These are phyloP conservation scores for Meira nashicola DNA, from an alignment of 1,284 basidiomycete genomes.

Conservation along the genomic window DNA sequence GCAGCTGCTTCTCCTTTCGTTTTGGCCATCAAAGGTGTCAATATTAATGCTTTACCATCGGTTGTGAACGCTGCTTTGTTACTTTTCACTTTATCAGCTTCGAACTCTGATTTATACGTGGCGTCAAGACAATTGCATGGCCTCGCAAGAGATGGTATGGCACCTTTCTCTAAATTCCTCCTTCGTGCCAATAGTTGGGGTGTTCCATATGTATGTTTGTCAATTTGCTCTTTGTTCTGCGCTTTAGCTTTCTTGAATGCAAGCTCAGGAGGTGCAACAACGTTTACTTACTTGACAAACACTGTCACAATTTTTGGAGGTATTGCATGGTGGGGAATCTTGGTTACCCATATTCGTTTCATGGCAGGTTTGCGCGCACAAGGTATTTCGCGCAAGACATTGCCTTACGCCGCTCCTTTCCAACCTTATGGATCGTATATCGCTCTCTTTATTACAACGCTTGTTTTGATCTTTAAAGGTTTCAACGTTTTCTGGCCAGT, in stretches of 20 bases:
- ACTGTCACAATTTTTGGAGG: slow-evolving; percentile 55
- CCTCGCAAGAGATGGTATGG: slow-evolving; percentile 56
- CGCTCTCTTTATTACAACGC: slow-evolving; percentile 58
- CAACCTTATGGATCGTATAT: slow-evolving; percentile 59
- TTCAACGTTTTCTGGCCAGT: slow-evolving; percentile 61
- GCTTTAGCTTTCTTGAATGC: slow-evolving; percentile 11
- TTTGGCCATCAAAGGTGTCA: slow-evolving; percentile 58
- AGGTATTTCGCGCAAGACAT: slow-evolving; percentile 63
- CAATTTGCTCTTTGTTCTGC: slow-evolving; percentile 38
- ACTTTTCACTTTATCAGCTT: slow-evolving; percentile 60
- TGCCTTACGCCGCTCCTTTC: slow-evolving; percentile 58
- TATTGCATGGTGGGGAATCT: slow-evolving; percentile 62
- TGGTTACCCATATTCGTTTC: slow-evolving; percentile 73
- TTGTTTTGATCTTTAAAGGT: slow-evolving; percentile 66
- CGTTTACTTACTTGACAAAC: slow-evolving; percentile 21
- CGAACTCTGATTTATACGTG: slow-evolving; percentile 60
- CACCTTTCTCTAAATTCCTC: slow-evolving; percentile 53
- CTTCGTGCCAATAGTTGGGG: slow-evolving; percentile 9
- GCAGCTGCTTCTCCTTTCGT: slow-evolving; percentile 78
- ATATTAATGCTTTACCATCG: neutral
- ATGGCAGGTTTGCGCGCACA: slow-evolving; percentile 69
- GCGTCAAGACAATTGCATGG: slow-evolving; percentile 54
- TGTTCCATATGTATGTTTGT: slow-evolving; percentile 51
- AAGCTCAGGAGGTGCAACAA: slow-evolving; percentile 55
- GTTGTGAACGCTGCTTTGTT: slow-evolving; percentile 56